These are phyloP conservation scores for Aspergillus chevalieri DNA, from an alignment of 2,329 filamentous ascomycete species.

Conservation along the genomic window DNA sequence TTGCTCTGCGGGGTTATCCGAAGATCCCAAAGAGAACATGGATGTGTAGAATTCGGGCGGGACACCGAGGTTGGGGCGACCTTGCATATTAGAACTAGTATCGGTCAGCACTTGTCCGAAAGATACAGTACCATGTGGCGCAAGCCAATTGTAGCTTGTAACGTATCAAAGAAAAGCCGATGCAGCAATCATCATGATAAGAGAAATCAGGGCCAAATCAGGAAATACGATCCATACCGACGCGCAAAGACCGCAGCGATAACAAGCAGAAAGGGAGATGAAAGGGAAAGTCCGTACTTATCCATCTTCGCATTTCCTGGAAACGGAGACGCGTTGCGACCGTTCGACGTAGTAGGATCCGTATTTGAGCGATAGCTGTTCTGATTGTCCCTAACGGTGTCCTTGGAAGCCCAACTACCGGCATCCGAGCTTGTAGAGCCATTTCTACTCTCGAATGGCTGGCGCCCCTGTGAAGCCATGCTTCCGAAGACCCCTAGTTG, in stretches of 20 bases:
- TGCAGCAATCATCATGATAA: too few species aligned
- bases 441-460: conserved; percentile 29
- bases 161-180: not conserved
- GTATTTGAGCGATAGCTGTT: conserved; percentile 12
- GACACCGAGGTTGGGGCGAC: conserved; percentile 12
- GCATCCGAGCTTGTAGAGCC: conserved; percentile 37
- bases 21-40: conserved; percentile 30
- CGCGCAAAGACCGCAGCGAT: not conserved
- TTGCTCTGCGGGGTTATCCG: conserved; percentile 33
- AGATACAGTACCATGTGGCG: not conserved
- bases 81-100: conserved; percentile 17
- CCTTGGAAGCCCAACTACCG: conserved; percentile 35
- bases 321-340: conserved; percentile 22
- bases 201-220: too few species aligned
- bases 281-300: conserved; percentile 23
- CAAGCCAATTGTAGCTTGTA: not conserved
- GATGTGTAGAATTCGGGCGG: conserved; percentile 25
- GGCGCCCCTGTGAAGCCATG: conserved; percentile 31
- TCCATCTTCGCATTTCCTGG: conserved; percentile 21
- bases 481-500: conserved; percentile 11
- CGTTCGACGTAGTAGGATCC: conserved; percentile 17
- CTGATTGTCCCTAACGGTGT: conserved; percentile 31
- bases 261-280: not conserved
- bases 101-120: conserved; percentile 7
- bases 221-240: not conserved